A percentile compares a stretch with the other conserved stretches of the same genome.
Conservation (phyloP, 1,284 basidiomycete genomes). For the Melampsora larici-populina region DNA sequence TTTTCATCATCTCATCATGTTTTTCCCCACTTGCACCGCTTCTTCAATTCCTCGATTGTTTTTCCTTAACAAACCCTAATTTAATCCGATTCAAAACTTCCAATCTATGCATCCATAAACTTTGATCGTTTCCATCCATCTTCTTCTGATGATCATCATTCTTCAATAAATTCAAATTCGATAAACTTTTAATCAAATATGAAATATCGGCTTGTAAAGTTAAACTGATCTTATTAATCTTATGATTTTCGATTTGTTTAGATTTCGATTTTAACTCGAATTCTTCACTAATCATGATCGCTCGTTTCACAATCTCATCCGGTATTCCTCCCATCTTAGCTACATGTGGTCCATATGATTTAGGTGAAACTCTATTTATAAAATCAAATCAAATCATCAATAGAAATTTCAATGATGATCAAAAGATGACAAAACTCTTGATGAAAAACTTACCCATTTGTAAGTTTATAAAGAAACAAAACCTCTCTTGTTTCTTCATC, state of each 20-base stretch:
- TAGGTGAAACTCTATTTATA: conserved; percentile 47
- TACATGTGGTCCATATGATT: conserved; percentile 49
- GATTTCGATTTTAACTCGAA: conserved; percentile 66
- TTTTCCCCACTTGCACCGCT: no score
- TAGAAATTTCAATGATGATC: not conserved
- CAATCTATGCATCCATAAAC: no score
- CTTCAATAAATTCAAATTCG: no score
- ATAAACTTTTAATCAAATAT: conserved; percentile 10
- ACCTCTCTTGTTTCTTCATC: conserved; percentile 84
- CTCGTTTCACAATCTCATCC: conserved; percentile 67
- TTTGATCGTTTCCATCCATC: no score
- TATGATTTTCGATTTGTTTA: conserved; percentile 19
- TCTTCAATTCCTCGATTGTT: no score
- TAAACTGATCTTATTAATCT: not conserved
- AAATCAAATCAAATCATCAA: not conserved
- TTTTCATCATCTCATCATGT: no score
- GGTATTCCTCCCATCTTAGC: conserved; percentile 49
- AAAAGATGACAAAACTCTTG: conserved; percentile 45
- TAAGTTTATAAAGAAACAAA: conserved; percentile 87
- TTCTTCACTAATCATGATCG: conserved; percentile 77
- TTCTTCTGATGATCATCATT: no score
- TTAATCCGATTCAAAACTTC: no score
- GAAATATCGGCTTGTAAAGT: conserved; percentile 34
- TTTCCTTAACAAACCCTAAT: no score
- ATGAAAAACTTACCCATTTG: conserved; percentile 83